Base-by-base conservation (phyloP, 177 flowering plant genomes). In the Vitis hybrid region DNA sequence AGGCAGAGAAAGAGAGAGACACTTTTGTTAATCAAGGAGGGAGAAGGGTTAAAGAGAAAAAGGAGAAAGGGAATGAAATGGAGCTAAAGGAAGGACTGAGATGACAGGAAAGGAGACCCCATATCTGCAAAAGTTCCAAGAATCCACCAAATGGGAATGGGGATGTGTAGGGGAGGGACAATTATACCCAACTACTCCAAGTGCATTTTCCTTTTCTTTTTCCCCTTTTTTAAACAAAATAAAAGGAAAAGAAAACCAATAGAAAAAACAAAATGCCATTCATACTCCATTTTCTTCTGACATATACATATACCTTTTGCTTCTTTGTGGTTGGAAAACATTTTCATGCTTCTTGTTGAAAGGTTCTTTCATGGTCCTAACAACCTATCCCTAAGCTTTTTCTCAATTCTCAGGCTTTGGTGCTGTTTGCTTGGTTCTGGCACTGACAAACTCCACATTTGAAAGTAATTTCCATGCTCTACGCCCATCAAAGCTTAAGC, bases 271-370 rank as follows among this genome's bases (percentile, higher is more conserved):
- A 57, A n/a, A 19, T 57, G 60, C 27, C 13, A 57, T 12, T 12
- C 1, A 57, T 11, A 2, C 60, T 57, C 8, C 4, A 57, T 40
- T 48, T 46, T n/a, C 16, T n/a, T 12, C 52, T 16, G 52, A 56
- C 24, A 40, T 40, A 18, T 12, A 40, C 55, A 11, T 50, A 40
- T 40, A 40, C 48, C 48, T 40, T 40, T 46, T 56, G 18, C 48
- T 46, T 18, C 24, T 21, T 11, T 11, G 70, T 68, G 51, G 70
- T 68, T 68, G 70, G 63, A 68, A 58, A 18, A 63, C 70, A 46
- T 57, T 46, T 68, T 58, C 70, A 19, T 57, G 63, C 21, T 19
- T 48, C 21, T 19, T 48, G 57, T 50, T 52, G 27, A 52, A 54
- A 24, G 8, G 48, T 40, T 40, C 8, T 40, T 54, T 12, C 60